Base-by-base conservation (phyloP, 2,329 filamentous ascomycete genomes). In the Pseudonectria buxi region DNA sequence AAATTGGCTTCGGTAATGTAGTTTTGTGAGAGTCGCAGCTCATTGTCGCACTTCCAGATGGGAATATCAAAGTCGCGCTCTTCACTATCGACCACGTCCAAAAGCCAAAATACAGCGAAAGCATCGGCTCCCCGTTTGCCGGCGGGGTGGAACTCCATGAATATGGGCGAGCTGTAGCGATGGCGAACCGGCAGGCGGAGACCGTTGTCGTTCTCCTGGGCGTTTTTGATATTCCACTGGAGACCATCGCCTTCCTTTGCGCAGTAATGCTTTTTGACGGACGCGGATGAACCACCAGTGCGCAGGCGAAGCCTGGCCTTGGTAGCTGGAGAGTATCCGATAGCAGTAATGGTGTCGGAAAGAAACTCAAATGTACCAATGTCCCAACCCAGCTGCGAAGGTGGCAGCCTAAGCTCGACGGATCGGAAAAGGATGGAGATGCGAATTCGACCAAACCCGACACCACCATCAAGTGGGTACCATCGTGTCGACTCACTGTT, bases 401-500 rank as follows among this genome's bases (percentile, higher is more conserved):
- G 84, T n/a, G 89, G 89, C 2, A 96, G 70, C 30, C 79, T 79
- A 35, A 90, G 83, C 58, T 95, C 89, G 28, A 95, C 77, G 18
- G 86, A 89, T 18, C 90, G 81, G 75, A 95, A 95, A 3, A 96
- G 72, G 3, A 96, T 63, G 1, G 87, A 94, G 47, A 98, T 83
- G 27, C 89, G 82, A 40, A 94, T 74, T 7, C 90, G 83, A 26
- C 92, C 92, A 46, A 92, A 96, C 1, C 92, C 86, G 44, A 96
- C 81, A 10, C 92, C 92, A 14, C 90, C 92, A 54, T 95, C 89
- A 0, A 98, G 73, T n/a, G 92, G 90, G 57, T 95, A 96, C 88
- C 89, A 95, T 40, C 88, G 72, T 3, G 88, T 94, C 36, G 81
- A 67, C 58, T 96, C 87, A 29, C 87, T 94, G 46, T 80, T 83